Evolutionary conservation across 176 grass and related monocot species (phyloP).

Genomic region (Oryza glumipatula): DNA sequence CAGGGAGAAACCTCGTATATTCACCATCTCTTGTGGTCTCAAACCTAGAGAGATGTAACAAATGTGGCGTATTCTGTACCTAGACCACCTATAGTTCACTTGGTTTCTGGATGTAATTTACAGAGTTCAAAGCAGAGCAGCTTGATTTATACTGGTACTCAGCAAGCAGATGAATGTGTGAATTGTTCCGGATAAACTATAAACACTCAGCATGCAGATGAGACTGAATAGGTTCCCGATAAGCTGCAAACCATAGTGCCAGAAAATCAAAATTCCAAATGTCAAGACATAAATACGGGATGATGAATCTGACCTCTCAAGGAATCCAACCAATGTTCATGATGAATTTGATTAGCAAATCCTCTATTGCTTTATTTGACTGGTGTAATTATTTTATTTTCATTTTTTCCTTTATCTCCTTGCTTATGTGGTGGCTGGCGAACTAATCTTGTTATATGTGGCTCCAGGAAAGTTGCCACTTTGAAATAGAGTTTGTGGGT

Average conservation of each 20-base stretch:
- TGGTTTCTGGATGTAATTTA: not conserved
- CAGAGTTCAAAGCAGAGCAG: not conserved
- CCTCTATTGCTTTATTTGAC: not conserved
- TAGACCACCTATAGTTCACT: not conserved
- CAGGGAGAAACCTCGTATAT: not conserved
- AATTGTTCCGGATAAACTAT: not conserved
- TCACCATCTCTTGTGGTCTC: slow-evolving; percentile 12
- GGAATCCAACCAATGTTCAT: not conserved
- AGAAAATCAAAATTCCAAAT: not conserved
- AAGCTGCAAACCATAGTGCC: no score
- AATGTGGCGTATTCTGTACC: not conserved
- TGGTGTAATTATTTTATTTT: not conserved
- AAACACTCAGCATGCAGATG: not conserved
- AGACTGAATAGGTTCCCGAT: not conserved
- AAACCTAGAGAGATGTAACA: not conserved
- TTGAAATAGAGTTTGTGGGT: not conserved
- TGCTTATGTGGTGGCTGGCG: not conserved
- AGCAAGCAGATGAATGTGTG: not conserved
- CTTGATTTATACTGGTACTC: not conserved
- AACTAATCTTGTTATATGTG: not conserved
- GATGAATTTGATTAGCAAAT: not conserved
- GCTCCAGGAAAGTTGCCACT: not conserved
- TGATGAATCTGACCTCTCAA: not conserved
- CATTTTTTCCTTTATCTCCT: not conserved
- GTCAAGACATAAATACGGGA: not conserved